Evolutionary conservation across 306 rosid genomes (phyloP).

Genomic region (Prunus kanzakura): DNA sequence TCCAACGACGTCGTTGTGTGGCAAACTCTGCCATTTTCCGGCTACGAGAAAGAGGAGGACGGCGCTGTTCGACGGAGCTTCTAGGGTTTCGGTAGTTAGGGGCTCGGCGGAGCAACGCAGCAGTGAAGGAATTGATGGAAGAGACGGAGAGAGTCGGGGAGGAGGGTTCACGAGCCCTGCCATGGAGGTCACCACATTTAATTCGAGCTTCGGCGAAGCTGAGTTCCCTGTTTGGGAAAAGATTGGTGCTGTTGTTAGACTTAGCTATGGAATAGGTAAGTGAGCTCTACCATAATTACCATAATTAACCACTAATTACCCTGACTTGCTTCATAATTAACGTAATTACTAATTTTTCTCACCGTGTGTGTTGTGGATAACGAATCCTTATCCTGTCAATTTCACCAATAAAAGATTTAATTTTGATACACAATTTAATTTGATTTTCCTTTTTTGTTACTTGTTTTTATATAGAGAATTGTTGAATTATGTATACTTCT

Average conservation of each 20-base stretch:
- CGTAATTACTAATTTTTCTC: neutral
- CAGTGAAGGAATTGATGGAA: constrained; percentile 47
- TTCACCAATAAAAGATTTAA: neutral
- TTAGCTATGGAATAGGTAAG: constrained; percentile 89
- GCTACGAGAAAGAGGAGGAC: constrained; percentile 34
- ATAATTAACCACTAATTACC: neutral
- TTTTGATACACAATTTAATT: neutral
- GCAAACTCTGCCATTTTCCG: constrained; percentile 37
- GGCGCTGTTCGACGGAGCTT: constrained; percentile 14
- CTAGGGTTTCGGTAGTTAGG: constrained; percentile 33
- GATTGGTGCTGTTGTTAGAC: constrained; percentile 86
- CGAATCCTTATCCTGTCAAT: neutral
- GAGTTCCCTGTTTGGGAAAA: constrained; percentile 95
- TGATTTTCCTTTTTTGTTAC: neutral
- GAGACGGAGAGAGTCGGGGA: constrained; percentile 34
- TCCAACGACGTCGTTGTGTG: constrained; percentile 36
- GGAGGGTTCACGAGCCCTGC: constrained; percentile 64
- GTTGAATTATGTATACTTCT: neutral
- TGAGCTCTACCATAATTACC: neutral
- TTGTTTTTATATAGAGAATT: neutral
- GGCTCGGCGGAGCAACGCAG: constrained; percentile 71
- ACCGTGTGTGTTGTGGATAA: neutral
- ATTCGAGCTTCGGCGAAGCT: constrained; percentile 49
- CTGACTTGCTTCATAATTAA: neutral
- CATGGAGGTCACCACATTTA: constrained; percentile 77